These are phyloP conservation scores for Liriodendron chinense DNA, from an alignment of 164 flowering plant genomes.

Conservation along the genomic window DNA sequence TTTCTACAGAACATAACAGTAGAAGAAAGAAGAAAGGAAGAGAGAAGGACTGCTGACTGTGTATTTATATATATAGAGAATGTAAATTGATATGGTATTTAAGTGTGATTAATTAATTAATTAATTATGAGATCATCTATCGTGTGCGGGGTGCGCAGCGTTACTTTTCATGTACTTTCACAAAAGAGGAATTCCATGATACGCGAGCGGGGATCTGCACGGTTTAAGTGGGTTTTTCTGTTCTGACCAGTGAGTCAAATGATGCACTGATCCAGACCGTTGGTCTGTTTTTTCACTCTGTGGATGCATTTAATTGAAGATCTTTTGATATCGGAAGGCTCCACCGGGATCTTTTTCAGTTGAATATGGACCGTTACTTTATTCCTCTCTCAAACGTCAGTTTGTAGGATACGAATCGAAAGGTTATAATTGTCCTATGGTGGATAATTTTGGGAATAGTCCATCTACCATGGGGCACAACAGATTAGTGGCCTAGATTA, in stretches of 20 bases:
- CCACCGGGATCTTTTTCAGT: too few relatives aligned
- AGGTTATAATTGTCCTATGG: too few relatives aligned
- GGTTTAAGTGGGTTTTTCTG: too few relatives aligned
- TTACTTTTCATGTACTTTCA: neutral
- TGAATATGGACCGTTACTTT: too few relatives aligned
- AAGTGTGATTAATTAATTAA: neutral
- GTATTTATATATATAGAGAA: neutral
- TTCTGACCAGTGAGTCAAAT: too few relatives aligned
- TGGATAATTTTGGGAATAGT: too few relatives aligned
- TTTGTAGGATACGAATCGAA: too few relatives aligned
- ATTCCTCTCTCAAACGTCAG: too few relatives aligned
- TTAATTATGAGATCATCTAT: neutral
- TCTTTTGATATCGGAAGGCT: too few relatives aligned
- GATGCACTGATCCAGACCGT: neutral
- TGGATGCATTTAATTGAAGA: neutral
- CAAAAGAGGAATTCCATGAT: neutral
- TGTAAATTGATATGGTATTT: neutral
- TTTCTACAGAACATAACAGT: neutral
- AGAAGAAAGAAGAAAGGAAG: neutral
- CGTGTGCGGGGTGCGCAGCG: neutral
- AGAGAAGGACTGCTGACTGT: neutral
- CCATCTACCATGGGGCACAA: too few relatives aligned
- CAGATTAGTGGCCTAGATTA: too few relatives aligned
- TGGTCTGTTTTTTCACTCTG: neutral
- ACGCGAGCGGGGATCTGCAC: neutral